Conservation (phyloP, 2,329 filamentous ascomycete species). For the Apiospora koreana region DNA sequence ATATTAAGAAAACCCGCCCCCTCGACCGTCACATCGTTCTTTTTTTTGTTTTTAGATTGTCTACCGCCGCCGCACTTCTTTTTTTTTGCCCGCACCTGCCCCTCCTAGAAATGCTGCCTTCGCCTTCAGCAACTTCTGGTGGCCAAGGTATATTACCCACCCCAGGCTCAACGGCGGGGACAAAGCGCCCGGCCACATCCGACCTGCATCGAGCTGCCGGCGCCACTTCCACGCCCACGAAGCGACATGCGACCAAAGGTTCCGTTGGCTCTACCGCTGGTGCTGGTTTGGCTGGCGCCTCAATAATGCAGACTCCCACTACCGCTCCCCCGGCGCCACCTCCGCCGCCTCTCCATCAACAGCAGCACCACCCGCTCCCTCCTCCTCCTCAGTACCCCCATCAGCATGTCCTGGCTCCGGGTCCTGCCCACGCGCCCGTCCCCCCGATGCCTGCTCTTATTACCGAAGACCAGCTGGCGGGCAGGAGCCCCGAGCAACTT, state of each 20-base stretch:
- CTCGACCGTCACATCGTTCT: conserved; percentile 6
- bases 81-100: not conserved
- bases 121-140: conserved; percentile 8
- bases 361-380: not conserved
- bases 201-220: conserved; percentile 36
- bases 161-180: conserved; percentile 20
- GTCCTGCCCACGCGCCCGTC: conserved; percentile 18
- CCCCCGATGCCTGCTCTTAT: conserved; percentile 23
- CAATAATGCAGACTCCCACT: conserved; percentile 11
- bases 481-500: conserved; percentile 35
- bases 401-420: conserved; percentile 17
- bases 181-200: conserved; percentile 36
- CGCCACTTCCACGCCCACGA: conserved; percentile 26
- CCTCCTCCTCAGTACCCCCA: conserved; percentile 7
- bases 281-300: conserved; percentile 12
- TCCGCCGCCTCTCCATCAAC: not conserved
- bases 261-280: conserved; percentile 14
- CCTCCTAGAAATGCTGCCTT: conserved; percentile 9
- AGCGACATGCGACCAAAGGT: conserved; percentile 31
- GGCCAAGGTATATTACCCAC: conserved; percentile 9
- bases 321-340: conserved; percentile 10
- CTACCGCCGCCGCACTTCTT: not conserved
- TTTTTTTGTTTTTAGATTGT: conserved; percentile 2
- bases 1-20: conserved; percentile 7
- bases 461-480: conserved; percentile 34